Evolutionary conservation across 768 basidiomycete genomes (phyloP), one percentile per base, ranked within the genome.

Genomic region (Leccinum aurantiacum): DNA sequence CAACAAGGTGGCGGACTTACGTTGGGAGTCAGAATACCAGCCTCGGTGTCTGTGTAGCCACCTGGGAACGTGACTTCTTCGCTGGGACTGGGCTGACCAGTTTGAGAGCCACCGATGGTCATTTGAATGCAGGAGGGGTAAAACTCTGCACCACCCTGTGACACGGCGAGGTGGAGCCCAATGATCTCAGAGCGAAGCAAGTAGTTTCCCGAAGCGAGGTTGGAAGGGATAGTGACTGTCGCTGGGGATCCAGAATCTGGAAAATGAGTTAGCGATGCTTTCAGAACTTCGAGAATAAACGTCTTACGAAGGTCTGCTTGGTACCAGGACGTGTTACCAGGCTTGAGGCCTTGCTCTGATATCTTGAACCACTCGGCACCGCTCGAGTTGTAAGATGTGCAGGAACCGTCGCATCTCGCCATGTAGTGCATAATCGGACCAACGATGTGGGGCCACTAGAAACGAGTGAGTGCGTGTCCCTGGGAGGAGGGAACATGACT

Each of bases 141-240:
- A 53, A 73, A 74, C 56, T 74, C 74, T 3, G 87, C 90, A 27
- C 88, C 88, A 9, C 86, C 84, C 17, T 58, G 2, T 13, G 68
- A 56, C 41, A 69, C 74, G 17, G 80, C 90, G 41, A 83, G 76
- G 63, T 93, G 90, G n/a, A 93, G 83, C 7, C 86, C 78, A 66
- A 93, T 86, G 71, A 92, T 79, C 41, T 91, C 90, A 71, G 90
- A 84, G 3, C 91, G 88, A 65, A 91, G 70, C 53, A 92, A 73
- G 69, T 92, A 93, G 64, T 87, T 81, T 6, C 90, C 91, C 0
- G 88, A 68, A 1, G 84, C 82, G 51, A 92, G 73, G 47, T 76
- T 80, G 11, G 60, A 55, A 1, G 85, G 86, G 25, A 87, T 69
- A 0, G 70, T 76, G 6, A 81, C 73, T 1, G 57, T 74, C 0